Percentiles rank a stretch among this genome's conserved stretches.
phyloP scores from a whole-genome alignment of 176 grass and related monocot species.

The Eleusine indica region DNA sequence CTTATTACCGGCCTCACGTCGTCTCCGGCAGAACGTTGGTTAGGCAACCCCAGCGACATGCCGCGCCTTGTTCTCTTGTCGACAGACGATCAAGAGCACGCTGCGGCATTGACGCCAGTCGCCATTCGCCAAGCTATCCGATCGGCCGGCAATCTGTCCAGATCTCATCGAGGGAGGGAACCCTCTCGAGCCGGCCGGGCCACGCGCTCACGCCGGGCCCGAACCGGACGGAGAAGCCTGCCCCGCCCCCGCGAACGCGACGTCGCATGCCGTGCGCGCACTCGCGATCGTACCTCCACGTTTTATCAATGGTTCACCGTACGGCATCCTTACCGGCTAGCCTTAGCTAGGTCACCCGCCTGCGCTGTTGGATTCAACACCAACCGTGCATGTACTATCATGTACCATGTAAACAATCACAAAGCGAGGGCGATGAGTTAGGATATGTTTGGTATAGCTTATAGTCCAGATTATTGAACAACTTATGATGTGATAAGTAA shows the following conservation, averaged over 20 bases:
- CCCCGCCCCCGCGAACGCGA: constrained; percentile 4
- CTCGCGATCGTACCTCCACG: not conserved
- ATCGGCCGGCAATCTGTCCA: not conserved
- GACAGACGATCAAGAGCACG: not conserved
- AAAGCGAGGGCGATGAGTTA: too few species aligned
- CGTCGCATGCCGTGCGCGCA: not conserved
- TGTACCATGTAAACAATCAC: too few species aligned
- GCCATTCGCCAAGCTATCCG: too few species aligned
- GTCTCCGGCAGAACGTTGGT: constrained; percentile 33
- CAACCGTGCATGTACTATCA: too few species aligned
- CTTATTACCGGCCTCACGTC: not conserved
- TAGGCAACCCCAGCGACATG: not conserved
- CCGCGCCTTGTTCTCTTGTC: not conserved
- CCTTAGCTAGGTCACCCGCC: constrained; percentile 1
- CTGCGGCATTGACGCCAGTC: too few species aligned
- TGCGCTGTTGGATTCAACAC: too few species aligned
- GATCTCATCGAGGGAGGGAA: not conserved
- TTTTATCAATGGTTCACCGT: constrained; percentile 14
- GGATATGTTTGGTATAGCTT: too few species aligned
- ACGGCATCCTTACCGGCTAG: not conserved
- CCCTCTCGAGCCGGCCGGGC: not conserved
- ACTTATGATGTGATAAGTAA: too few species aligned
- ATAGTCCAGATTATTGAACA: too few species aligned
- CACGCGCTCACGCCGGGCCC: not conserved
- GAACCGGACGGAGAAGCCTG: not conserved